Conservation (phyloP, 257 asterid species). For the Echium plantagineum region DNA sequence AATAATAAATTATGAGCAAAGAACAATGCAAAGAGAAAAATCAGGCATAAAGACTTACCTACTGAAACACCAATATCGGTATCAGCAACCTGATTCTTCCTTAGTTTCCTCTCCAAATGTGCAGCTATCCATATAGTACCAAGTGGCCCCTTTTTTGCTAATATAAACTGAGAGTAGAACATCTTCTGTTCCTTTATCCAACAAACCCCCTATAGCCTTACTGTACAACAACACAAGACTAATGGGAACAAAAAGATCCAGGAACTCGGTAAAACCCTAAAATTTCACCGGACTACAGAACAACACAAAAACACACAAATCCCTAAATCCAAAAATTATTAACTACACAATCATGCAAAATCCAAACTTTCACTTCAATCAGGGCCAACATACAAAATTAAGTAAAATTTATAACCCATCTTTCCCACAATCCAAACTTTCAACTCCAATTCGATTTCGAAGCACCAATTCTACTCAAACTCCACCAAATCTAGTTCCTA, state of each 20-base stretch:
- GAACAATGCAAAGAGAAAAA: background rate
- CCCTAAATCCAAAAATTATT: slow-evolving; percentile 14
- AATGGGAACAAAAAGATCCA: background rate
- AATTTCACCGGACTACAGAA: slow-evolving; percentile 4
- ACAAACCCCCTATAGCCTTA: too few relatives aligned
- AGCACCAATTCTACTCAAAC: background rate
- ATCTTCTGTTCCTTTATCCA: slow-evolving; percentile 22
- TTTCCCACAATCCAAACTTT: slow-evolving; percentile 2
- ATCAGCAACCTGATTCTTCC: slow-evolving; percentile 98
- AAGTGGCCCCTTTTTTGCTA: slow-evolving; percentile 95
- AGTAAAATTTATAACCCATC: slow-evolving; percentile 8
- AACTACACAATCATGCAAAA: slow-evolving; percentile 7
- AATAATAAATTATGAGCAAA: too few relatives aligned
- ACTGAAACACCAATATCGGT: slow-evolving; percentile 96
- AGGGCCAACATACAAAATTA: slow-evolving; percentile 18
- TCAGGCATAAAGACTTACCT: slow-evolving; percentile 34
- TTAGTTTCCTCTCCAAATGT: slow-evolving; percentile 89
- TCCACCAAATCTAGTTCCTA: too few relatives aligned
- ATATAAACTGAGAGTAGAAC: slow-evolving; percentile 93
- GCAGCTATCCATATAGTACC: slow-evolving; percentile 99
- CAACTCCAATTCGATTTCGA: background rate
- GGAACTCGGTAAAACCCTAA: background rate
- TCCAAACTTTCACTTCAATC: slow-evolving; percentile 20
- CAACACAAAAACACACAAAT: slow-evolving; percentile 1
- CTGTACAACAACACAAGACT: too few relatives aligned